These are phyloP conservation scores for Fusarium liriodendri DNA, from an alignment of 2,329 filamentous ascomycete genomes.

Conservation along the genomic window DNA sequence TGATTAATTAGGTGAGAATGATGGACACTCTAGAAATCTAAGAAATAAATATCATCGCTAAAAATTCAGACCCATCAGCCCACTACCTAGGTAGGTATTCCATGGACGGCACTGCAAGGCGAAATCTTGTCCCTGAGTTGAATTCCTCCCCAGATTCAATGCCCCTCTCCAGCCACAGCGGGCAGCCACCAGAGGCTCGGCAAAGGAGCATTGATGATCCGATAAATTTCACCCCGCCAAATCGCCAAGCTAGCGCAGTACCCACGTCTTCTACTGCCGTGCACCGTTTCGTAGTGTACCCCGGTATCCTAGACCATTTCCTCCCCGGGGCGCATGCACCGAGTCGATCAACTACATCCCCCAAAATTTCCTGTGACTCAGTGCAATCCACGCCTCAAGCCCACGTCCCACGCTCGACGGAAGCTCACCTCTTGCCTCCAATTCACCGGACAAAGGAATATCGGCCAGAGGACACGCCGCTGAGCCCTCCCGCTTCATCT, in stretches of 20 bases:
- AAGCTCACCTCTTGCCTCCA: constrained; percentile 30
- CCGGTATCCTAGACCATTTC: constrained; percentile 17
- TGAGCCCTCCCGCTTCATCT: constrained; percentile 46
- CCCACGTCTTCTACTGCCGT: background rate
- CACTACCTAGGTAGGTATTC: too few species aligned
- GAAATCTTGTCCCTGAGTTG: background rate
- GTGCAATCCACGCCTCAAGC: constrained; percentile 32
- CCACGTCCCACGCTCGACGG: constrained; percentile 35
- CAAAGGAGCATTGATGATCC: constrained; percentile 48
- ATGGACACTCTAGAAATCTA: background rate
- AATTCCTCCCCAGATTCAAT: background rate
- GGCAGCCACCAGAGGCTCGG: constrained; percentile 1
- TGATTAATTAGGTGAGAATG: background rate
- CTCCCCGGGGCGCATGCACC: constrained; percentile 5
- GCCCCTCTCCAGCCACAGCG: background rate
- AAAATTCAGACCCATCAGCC: background rate
- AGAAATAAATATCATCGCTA: background rate
- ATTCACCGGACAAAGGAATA: constrained; percentile 32
- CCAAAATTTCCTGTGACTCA: constrained; percentile 58
- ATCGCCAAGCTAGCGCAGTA: constrained; percentile 32
- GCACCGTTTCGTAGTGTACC: constrained; percentile 16
- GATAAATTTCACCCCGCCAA: constrained; percentile 42
- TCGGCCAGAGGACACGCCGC: constrained; percentile 38
- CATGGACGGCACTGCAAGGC: background rate
- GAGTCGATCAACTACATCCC: constrained; percentile 31